Conservation (phyloP, 805 yeast genomes). For the Candida ascalaphidarum region DNA sequence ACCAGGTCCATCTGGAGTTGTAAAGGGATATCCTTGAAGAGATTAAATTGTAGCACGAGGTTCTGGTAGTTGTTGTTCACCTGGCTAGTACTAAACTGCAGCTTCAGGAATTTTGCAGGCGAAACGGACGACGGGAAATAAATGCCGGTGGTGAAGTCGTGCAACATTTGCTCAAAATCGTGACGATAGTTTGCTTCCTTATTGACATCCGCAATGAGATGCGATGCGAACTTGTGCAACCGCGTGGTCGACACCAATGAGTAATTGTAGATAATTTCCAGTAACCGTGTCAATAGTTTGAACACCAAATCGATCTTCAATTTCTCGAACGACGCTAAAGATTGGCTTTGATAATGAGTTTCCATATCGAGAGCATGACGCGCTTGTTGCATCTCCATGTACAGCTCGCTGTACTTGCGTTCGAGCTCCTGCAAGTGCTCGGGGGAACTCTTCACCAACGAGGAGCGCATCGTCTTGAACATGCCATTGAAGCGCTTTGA, state of each 20-base stretch:
- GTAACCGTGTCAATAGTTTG: slow-evolving; percentile 21
- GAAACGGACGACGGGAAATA: slow-evolving; percentile 28
- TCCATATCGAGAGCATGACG: slow-evolving; percentile 22
- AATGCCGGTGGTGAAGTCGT: slow-evolving; percentile 26
- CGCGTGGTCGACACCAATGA: slow-evolving; percentile 16
- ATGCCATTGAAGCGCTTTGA: slow-evolving; percentile 20
- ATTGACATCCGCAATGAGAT: slow-evolving; percentile 11
- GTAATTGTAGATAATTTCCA: slow-evolving; percentile 21
- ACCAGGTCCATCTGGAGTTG: slow-evolving; percentile 16
- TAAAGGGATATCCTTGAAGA: slow-evolving; percentile 32
- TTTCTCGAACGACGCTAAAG: slow-evolving; percentile 26
- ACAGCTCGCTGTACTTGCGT: slow-evolving; percentile 22
- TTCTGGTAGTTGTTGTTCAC: slow-evolving; percentile 28
- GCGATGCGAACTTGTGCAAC: slow-evolving; percentile 14
- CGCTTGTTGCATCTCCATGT: slow-evolving; percentile 21
- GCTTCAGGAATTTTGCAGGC: slow-evolving; percentile 15
- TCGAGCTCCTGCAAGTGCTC: slow-evolving; percentile 21
- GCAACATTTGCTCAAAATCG: slow-evolving; percentile 17
- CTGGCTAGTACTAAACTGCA: slow-evolving; percentile 15
- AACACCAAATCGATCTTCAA: slow-evolving; percentile 24
- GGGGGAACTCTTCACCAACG: slow-evolving; percentile 21
- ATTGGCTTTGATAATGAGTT: slow-evolving; percentile 11
- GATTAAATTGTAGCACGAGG: slow-evolving; percentile 26
- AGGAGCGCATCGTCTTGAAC: slow-evolving; percentile 22
- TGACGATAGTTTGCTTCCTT: slow-evolving; percentile 9